phyloP scores from a whole-genome alignment of 2,329 filamentous ascomycete genomes.

The Harringtonia aguacate region DNA sequence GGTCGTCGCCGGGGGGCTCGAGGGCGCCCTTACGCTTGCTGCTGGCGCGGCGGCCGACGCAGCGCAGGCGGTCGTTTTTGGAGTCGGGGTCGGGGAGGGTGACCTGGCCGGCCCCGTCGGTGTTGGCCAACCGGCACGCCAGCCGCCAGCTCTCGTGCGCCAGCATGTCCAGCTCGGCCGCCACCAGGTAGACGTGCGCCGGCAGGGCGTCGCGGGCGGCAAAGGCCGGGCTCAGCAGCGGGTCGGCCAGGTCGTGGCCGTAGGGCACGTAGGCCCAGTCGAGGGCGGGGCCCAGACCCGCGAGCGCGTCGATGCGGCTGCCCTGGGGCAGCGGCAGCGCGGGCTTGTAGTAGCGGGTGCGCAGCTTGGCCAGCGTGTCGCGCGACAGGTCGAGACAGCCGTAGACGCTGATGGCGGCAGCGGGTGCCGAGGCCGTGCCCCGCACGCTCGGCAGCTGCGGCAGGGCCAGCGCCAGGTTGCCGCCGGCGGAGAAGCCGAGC shows the following conservation, averaged over 20 bases:
- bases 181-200: conserved; percentile 29
- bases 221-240: conserved; percentile 27
- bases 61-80: conserved; percentile 6
- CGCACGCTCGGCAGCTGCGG: conserved; percentile 26
- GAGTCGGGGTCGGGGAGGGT: conserved; percentile 10
- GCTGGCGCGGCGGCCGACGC: conserved; percentile 10
- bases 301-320: conserved; percentile 16
- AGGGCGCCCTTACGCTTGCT: conserved; percentile 15
- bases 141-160: conserved; percentile 29
- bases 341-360: conserved; percentile 24
- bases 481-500: conserved; percentile 39
- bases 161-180: conserved; percentile 33
- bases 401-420: conserved; percentile 31
- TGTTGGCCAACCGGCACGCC: conserved; percentile 22
- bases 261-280: conserved; percentile 29
- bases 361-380: conserved; percentile 16
- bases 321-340: conserved; percentile 18
- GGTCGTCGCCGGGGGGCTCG: conserved; percentile 18
- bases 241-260: conserved; percentile 24
- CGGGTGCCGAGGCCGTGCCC: conserved; percentile 8
- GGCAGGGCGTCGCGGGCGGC: conserved; percentile 25
- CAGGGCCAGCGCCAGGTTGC: conserved; percentile 31
- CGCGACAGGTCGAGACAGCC: conserved; percentile 30
- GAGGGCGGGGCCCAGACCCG: conserved; percentile 20
- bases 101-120: conserved; percentile 12